A percentile compares a stretch with the other conserved stretches of the same genome.
These are phyloP conservation scores for Pythium diclinum DNA, from an alignment of 352 stramenopile species.

Conservation along the genomic window DNA sequence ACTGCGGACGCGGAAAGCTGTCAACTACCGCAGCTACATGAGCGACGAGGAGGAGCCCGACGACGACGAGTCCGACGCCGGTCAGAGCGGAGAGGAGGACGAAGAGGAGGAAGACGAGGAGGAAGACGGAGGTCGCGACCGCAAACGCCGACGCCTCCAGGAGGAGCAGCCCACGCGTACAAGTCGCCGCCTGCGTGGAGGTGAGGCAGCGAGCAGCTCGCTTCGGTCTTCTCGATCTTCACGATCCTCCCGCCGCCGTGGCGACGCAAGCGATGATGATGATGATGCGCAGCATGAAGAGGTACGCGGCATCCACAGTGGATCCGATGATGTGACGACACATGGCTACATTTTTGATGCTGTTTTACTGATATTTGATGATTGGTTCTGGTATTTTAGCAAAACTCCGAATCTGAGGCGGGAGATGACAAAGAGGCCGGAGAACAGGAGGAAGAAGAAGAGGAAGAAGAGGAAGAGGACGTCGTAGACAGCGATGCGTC, in stretches of 20 bases:
- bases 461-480: conserved; percentile 26
- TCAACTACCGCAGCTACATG: conserved; percentile 45
- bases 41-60: conserved; percentile 36
- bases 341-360: conserved; percentile 15
- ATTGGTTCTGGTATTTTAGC: conserved; percentile 5
- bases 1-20: conserved; percentile 39
- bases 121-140: neutral
- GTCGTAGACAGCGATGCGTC: conserved; percentile 14
- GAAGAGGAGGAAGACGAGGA: conserved; percentile 11
- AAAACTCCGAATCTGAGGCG: conserved; percentile 14
- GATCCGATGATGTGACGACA: conserved; percentile 12
- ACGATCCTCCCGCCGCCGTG: neutral
- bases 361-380: neutral
- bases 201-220: neutral
- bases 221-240: neutral
- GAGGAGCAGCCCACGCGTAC: conserved; percentile 16
- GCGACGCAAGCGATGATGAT: neutral
- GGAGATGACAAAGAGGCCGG: conserved; percentile 20
- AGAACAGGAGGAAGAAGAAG: conserved; percentile 13
- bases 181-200: conserved; percentile 15
- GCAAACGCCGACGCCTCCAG: conserved; percentile 11
- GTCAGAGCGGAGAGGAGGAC: conserved; percentile 19
- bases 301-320: neutral
- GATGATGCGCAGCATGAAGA: conserved; percentile 5
- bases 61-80: neutral